These are phyloP conservation scores for Tephrocybe rancida DNA, from an alignment of 768 basidiomycete genomes.

Conservation along the genomic window DNA sequence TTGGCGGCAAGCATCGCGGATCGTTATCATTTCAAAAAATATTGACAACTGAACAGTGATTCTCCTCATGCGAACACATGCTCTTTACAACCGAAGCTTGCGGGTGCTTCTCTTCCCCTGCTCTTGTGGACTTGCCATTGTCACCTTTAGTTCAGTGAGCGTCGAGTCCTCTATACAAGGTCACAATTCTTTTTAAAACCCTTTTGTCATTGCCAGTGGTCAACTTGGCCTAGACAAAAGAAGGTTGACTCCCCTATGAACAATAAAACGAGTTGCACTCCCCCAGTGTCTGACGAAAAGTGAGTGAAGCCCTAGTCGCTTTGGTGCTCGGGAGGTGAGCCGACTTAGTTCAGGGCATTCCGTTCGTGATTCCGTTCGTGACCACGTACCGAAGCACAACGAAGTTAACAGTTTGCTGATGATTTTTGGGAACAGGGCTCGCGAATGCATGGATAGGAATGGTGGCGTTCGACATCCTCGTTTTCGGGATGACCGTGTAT, in stretches of 20 bases:
- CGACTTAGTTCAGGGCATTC: constrained; percentile 13
- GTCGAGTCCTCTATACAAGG: no score
- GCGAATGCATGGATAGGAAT: constrained; percentile 40
- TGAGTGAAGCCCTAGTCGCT: no score
- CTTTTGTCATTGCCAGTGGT: not conserved
- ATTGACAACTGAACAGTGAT: not conserved
- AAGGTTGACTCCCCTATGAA: not conserved
- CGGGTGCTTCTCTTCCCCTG: constrained; percentile 28
- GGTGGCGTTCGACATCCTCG: constrained; percentile 39
- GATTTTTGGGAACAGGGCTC: constrained; percentile 24
- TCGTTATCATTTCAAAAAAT: not conserved
- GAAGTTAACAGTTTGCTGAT: not conserved
- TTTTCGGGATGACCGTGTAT: constrained; percentile 41
- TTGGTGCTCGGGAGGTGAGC: not conserved
- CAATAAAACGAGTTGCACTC: not conserved
- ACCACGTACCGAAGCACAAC: not conserved
- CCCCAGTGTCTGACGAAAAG: not conserved
- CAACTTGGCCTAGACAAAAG: not conserved
- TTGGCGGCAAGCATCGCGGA: constrained; percentile 33
- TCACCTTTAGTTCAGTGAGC: constrained; percentile 28
- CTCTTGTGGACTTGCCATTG: constrained; percentile 24
- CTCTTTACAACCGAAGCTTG: constrained; percentile 35
- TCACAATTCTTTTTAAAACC: not conserved
- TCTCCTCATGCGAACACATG: constrained; percentile 45
- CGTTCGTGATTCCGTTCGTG: no score